Evolutionary conservation across 2,329 filamentous ascomycete genomes (phyloP).

Genomic region (Calonectria leucothoes): DNA sequence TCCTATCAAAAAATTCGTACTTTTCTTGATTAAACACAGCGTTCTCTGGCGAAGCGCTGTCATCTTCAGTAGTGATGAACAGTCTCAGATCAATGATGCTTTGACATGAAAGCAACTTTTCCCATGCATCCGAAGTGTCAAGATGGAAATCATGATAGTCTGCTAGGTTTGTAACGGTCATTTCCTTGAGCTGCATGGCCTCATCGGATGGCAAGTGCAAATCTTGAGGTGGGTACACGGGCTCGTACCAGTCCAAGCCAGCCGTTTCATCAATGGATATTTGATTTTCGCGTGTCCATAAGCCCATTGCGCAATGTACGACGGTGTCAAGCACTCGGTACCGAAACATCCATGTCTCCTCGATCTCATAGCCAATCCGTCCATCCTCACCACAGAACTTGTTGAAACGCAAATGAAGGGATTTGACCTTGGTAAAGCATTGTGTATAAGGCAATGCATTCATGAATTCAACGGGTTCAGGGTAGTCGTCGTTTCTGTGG

Average conservation of each 20-base stretch:
- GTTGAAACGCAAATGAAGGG: slow-evolving; percentile 24
- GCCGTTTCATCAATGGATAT: neutral
- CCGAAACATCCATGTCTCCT: slow-evolving; percentile 22
- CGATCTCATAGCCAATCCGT: neutral
- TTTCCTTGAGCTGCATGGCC: slow-evolving; percentile 3
- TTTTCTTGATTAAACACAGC: slow-evolving; percentile 4
- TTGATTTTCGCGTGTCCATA: slow-evolving; percentile 27
- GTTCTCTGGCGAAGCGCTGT: neutral
- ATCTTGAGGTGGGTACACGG: neutral
- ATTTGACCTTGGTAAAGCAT: neutral
- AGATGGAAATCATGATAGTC: slow-evolving; percentile 7
- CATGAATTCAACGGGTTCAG: slow-evolving; percentile 3
- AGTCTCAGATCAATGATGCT: slow-evolving; percentile 20
- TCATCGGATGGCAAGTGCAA: neutral
- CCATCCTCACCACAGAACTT: slow-evolving; percentile 12
- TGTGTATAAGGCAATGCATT: slow-evolving; percentile 22
- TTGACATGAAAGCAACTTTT: neutral
- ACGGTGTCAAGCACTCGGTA: slow-evolving; percentile 31
- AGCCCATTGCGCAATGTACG: slow-evolving; percentile 22
- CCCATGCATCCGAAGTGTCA: slow-evolving; percentile 6
- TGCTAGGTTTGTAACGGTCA: slow-evolving; percentile 29
- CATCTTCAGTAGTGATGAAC: neutral
- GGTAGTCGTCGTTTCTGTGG: neutral
- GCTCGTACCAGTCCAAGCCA: neutral
- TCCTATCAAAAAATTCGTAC: slow-evolving; percentile 31